phyloP scores from a whole-genome alignment of 164 flowering plant genomes.

The Umbellularia californica region DNA sequence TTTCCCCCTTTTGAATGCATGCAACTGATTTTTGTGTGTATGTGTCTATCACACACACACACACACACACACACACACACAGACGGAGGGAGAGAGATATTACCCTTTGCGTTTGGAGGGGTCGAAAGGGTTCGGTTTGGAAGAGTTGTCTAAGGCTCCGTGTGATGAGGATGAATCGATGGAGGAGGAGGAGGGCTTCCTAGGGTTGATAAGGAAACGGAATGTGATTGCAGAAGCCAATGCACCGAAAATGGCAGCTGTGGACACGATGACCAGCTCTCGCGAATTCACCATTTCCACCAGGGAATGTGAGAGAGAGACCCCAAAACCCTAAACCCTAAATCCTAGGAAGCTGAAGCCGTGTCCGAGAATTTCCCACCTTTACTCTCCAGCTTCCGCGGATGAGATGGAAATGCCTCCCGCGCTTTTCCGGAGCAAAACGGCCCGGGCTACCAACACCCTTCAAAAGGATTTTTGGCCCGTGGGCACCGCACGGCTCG shows the following conservation, averaged over 20 bases:
- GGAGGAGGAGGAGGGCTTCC: slow-evolving; percentile 8
- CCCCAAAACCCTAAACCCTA: not conserved
- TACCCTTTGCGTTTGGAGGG: slow-evolving; percentile 75
- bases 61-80: too few relatives aligned
- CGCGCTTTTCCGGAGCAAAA: too few relatives aligned
- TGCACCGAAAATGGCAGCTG: slow-evolving; percentile 54
- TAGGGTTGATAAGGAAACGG: slow-evolving; percentile 32
- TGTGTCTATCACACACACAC: not conserved
- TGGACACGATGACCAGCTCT: slow-evolving; percentile 43
- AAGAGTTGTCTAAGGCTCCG: slow-evolving; percentile 13
- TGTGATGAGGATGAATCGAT: slow-evolving; percentile 8
- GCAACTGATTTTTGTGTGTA: too few relatives aligned
- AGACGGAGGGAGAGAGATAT: not conserved
- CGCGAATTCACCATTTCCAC: slow-evolving; percentile 41
- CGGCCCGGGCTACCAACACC: too few relatives aligned
- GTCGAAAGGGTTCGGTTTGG: slow-evolving; percentile 49
- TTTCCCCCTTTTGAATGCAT: too few relatives aligned
- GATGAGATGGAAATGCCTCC: too few relatives aligned
- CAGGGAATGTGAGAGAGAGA: not conserved
- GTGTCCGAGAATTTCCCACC: too few relatives aligned
- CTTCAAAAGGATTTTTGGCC: too few relatives aligned
- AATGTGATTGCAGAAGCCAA: slow-evolving; percentile 44
- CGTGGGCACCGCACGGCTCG: too few relatives aligned
- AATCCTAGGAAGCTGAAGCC: too few relatives aligned
- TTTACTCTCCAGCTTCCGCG: too few relatives aligned